Conservation (phyloP, 2,329 filamentous ascomycete species). For the Proliferodiscus dingleyae region DNA sequence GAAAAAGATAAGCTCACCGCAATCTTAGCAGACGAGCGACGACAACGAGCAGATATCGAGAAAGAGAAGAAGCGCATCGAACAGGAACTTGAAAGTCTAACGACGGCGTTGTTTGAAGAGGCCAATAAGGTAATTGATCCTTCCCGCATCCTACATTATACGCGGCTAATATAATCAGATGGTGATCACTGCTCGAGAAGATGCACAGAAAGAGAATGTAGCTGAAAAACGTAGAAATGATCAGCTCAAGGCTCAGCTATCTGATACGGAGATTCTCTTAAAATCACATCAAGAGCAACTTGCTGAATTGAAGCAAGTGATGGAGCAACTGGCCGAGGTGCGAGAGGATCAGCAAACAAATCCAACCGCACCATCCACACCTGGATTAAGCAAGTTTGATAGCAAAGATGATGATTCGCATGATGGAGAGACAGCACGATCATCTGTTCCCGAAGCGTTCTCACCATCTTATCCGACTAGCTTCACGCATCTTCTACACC, state of each 20-base stretch:
- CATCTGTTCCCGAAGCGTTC: slow-evolving; percentile 37
- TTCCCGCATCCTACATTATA: slow-evolving; percentile 21
- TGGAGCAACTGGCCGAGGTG: slow-evolving; percentile 78
- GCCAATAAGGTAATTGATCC: slow-evolving; percentile 67
- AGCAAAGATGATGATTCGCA: slow-evolving; percentile 41
- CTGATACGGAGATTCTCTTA: slow-evolving; percentile 80
- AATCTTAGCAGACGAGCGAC: slow-evolving; percentile 60
- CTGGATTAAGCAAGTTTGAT: slow-evolving; percentile 68
- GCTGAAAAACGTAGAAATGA: slow-evolving; percentile 78
- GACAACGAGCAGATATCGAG: slow-evolving; percentile 59
- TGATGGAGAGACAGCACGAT: slow-evolving; percentile 29
- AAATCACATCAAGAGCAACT: slow-evolving; percentile 91
- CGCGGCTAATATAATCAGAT: slow-evolving; percentile 86
- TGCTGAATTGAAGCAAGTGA: slow-evolving; percentile 81
- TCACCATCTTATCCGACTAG: slow-evolving; percentile 59
- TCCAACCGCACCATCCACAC: slow-evolving; percentile 70
- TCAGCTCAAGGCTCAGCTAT: slow-evolving; percentile 77
- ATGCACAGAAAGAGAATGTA: slow-evolving; percentile 81
- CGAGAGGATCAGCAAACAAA: slow-evolving; percentile 63
- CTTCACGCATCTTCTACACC: slow-evolving; percentile 77
- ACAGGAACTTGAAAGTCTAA: slow-evolving; percentile 84
- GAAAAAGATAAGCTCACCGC: slow-evolving; percentile 59
- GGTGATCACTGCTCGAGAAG: slow-evolving; percentile 87
- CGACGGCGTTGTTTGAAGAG: slow-evolving; percentile 92
- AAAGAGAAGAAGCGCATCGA: slow-evolving; percentile 86